Evolutionary conservation across 169 alveolate species (phyloP), one percentile per base, ranked within the genome.

Genomic region (Plasmodium gaboni): DNA sequence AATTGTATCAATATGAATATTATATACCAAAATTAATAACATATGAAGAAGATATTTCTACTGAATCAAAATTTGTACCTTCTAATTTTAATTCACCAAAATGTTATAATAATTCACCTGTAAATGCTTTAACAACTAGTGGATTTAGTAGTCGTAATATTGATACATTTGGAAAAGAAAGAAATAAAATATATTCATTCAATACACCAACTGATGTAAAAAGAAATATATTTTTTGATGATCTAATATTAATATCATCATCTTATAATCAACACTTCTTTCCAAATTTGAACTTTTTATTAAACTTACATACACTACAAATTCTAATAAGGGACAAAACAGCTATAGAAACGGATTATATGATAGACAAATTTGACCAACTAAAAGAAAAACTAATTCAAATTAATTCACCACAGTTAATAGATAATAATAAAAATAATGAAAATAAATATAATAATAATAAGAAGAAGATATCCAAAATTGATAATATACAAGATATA

Each of bases 11-110:
- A 44, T 83, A 83, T 83, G 76, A 83, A 55, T 83, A 68, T 68
- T 26, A 55, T 38, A 68, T 83, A n/a, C 91, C 91, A 15, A 83
- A 83, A 83, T 68, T 83, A 48, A 61, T 55, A 63, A 83, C 69
- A 26, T 83, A 83, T 61, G 91, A 83, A 24, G 91, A 83, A 83
- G 91, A 83, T 72, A 83, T 83, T 57, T 83, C 91, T 10, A 83
- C 91, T 10, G 91, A 83, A 68, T 32, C 91, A 7, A 83, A 83
- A 68, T 83, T 68, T 55, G 76, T 83, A 12, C 71, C 83, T 19
- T 59, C 91, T 48, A 53, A 68, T 83, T 69, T 46, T 68, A 68
- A 83, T 7, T 68, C 85, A 3, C 80, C 80, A 7, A 83, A 83
- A 44, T 67, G 80, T 83, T 83, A 83, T 63, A 57, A 67, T 53